Base-by-base conservation (phyloP, 169 alveolate genomes). In the Plasmodium sp. region DNA sequence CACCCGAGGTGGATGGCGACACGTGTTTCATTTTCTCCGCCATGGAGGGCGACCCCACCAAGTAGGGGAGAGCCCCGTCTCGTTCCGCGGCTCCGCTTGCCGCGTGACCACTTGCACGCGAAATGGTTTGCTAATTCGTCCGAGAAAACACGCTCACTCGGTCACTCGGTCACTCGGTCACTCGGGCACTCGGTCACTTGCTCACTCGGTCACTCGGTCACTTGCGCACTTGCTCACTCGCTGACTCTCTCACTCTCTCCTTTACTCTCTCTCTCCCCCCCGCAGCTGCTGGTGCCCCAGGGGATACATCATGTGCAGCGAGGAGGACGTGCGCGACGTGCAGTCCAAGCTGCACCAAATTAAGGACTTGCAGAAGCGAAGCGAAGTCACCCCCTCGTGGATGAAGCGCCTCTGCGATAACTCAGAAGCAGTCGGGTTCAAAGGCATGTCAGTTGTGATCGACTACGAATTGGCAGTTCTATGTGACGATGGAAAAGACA, bases 211-310 rank as follows among this genome's bases (percentile, higher is more conserved):
- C 27, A 22, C 27, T 22, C 27, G 27, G 27, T 22, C 27, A 22
- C 27, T n/a, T n/a, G n/a, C n/a, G n/a, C n/a, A n/a, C n/a, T n/a
- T n/a, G n/a, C n/a, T n/a, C n/a, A n/a, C n/a, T 22, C 0, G 27
- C 27, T 22, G 27, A 22, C 27, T 22, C 27, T 0, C 27, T 22
- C 27, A 22, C 27, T 22, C 27, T 22, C 0, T 22, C 27, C 27
- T n/a, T n/a, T n/a, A n/a, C 27, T 22, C 27, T 22, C 27, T 22
- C 27, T 22, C 27, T 22, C 27, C 27, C 27, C 27, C 27, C 27
- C 27, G 27, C 27, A 90, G 94, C 41, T 90, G 94, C 56, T 90
- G 94, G 94, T 90, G 94, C 43, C 94, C 94, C 6, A 56, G 94
- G 45, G 94, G 94, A 81, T 90, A 90, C 75, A 90, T 90, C 34